Evolutionary conservation across 169 alveolate species (phyloP).

Genomic region (Neospora caninum): DNA sequence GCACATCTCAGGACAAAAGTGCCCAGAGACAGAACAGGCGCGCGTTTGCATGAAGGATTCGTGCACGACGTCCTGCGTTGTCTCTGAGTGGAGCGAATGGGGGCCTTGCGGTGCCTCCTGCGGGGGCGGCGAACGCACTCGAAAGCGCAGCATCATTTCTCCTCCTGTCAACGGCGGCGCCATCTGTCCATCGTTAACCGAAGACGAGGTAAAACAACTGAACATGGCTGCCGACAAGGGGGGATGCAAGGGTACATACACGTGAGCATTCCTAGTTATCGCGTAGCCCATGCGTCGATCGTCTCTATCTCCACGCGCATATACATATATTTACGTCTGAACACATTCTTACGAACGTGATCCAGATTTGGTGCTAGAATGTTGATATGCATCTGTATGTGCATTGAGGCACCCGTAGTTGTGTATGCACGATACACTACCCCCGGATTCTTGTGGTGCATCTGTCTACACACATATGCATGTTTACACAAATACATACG

Average conservation of each 20-base stretch:
- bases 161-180: conserved; percentile 73
- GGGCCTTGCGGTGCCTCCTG: conserved; percentile 72
- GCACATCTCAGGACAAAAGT: conserved; percentile 52
- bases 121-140: conserved; percentile 76
- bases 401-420: background rate
- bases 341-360: background rate
- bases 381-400: background rate
- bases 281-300: too few species aligned
- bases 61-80: conserved; percentile 69
- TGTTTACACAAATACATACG: too few species aligned
- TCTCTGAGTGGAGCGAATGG: conserved; percentile 75
- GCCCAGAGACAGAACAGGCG: conserved; percentile 46
- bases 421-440: too few species aligned
- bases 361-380: background rate
- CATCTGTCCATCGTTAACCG: conserved; percentile 63
- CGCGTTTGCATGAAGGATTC: conserved; percentile 60
- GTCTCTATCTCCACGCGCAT: too few species aligned
- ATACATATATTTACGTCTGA: background rate
- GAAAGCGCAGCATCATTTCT: conserved; percentile 68
- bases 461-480: background rate
- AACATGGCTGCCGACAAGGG: too few species aligned
- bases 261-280: too few species aligned
- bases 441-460: too few species aligned
- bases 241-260: too few species aligned
- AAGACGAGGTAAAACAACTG: background rate